Evolutionary conservation across 148 eudicot genomes (phyloP).

Genomic region (Cornus kousa): DNA sequence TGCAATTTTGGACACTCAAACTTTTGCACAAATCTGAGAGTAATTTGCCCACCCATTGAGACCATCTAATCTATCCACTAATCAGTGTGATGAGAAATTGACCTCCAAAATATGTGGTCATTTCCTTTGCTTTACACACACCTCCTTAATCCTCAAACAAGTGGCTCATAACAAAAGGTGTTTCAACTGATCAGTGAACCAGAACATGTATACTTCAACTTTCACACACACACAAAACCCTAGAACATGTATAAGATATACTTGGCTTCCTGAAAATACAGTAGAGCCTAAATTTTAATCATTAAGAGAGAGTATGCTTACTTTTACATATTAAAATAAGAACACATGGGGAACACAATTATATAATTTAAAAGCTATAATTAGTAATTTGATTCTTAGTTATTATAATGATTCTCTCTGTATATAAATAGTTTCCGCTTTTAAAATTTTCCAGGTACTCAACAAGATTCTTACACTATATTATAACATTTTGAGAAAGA

Average conservation of each 20-base stretch:
- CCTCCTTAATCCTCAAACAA: neutral
- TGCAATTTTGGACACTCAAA: no score
- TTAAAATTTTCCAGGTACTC: no score
- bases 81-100: conserved; percentile 6
- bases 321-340: neutral
- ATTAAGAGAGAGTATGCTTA: neutral
- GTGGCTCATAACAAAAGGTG: neutral
- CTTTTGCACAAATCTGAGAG: neutral
- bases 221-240: no score
- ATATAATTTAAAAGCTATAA: neutral
- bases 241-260: no score
- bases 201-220: no score
- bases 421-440: neutral
- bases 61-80: neutral
- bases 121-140: neutral
- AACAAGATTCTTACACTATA: no score
- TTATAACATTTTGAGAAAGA: no score
- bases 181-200: no score
- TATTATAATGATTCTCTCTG: neutral
- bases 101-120: neutral
- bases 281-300: no score
- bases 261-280: neutral
- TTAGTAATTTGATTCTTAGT: neutral
- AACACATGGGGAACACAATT: neutral
- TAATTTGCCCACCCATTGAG: neutral